These are phyloP conservation scores for Colletotrichum shisoi DNA, from an alignment of 2,329 filamentous ascomycete species.

Conservation along the genomic window DNA sequence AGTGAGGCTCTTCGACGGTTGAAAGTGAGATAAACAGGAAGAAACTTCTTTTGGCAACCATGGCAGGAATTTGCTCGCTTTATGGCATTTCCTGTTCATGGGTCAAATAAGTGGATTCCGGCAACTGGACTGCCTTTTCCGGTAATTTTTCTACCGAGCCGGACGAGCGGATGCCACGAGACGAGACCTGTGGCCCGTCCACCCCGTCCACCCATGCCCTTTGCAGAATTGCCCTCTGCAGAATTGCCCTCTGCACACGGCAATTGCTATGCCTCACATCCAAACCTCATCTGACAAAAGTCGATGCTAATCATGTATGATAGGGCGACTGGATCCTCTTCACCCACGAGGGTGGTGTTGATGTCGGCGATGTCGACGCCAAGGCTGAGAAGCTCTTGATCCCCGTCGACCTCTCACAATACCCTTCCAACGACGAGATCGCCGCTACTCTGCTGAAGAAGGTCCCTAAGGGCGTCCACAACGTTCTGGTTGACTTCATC, in stretches of 20 bases:
- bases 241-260: constrained; percentile 23
- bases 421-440: constrained; percentile 95
- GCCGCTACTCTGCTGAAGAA: constrained; percentile 85
- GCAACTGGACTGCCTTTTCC: constrained; percentile 37
- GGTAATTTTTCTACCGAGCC: constrained; percentile 45
- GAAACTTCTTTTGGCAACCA: constrained; percentile 30
- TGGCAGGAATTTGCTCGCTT: constrained; percentile 35
- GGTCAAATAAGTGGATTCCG: constrained; percentile 40
- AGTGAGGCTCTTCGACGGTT: constrained; percentile 20
- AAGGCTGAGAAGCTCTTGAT: constrained; percentile 99
- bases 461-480: constrained; percentile 94
- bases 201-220: constrained; percentile 32
- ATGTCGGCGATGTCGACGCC: constrained; percentile 97
- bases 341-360: constrained; percentile 99
- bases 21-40: constrained; percentile 12
- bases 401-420: constrained; percentile 91
- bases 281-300: not conserved
- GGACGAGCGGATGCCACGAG: constrained; percentile 53
- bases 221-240: constrained; percentile 28
- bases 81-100: constrained; percentile 36
- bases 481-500: constrained; percentile 99
- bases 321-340: constrained; percentile 99
- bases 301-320: constrained; percentile 33
- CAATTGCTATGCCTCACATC: constrained; percentile 7
- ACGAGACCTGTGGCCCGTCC: constrained; percentile 40